phyloP scores from a whole-genome alignment of 768 basidiomycete genomes.

The Kwoniella heveanensis region DNA sequence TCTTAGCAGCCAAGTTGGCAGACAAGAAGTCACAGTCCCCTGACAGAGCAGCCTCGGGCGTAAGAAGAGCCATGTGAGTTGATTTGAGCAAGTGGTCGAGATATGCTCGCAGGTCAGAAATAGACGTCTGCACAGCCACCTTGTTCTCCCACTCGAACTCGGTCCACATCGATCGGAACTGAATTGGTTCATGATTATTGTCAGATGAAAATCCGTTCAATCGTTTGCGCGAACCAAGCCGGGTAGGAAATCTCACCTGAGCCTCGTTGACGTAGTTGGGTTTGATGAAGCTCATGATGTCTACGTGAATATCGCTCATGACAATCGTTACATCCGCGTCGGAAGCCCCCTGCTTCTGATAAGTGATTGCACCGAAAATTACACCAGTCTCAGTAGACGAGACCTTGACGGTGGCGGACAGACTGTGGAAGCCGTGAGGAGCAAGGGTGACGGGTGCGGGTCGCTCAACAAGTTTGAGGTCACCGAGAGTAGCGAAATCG shows the following conservation, averaged over 20 bases:
- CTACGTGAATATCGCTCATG: constrained; percentile 85
- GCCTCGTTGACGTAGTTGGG: constrained; percentile 93
- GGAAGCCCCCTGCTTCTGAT: constrained; percentile 84
- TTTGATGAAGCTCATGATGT: constrained; percentile 98
- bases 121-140: constrained; percentile 81
- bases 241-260: constrained; percentile 63
- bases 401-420: constrained; percentile 96
- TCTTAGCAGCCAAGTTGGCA: constrained; percentile 93
- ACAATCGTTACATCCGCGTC: constrained; percentile 75
- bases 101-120: constrained; percentile 83
- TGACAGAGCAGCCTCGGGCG: constrained; percentile 80
- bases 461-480: constrained; percentile 95
- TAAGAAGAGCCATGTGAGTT: constrained; percentile 97
- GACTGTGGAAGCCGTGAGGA: constrained; percentile 96
- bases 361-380: constrained; percentile 95
- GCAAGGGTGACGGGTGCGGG: constrained; percentile 89
- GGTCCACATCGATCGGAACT: constrained; percentile 89
- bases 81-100: constrained; percentile 92
- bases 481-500: constrained; percentile 95
- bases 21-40: constrained; percentile 97
- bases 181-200: neutral
- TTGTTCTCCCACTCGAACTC: constrained; percentile 99
- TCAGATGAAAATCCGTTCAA: neutral
- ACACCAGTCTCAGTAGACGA: constrained; percentile 98
- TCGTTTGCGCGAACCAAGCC: too few species aligned